These are phyloP conservation scores for Epichloe aotearoae DNA, from an alignment of 2,329 filamentous ascomycete species.

Conservation along the genomic window DNA sequence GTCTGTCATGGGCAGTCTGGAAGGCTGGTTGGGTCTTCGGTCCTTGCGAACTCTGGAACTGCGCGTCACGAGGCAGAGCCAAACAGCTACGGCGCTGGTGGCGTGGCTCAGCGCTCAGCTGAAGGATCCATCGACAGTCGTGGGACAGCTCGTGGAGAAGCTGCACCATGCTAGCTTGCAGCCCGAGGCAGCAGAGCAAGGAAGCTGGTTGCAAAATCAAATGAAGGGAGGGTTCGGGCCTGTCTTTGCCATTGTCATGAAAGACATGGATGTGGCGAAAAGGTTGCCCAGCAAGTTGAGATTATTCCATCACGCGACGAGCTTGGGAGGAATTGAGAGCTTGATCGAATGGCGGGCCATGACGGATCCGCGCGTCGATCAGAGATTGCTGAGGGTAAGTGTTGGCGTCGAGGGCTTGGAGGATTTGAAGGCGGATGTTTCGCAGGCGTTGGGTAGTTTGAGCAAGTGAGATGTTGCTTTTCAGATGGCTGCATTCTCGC, in stretches of 20 bases:
- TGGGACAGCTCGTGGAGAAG: conserved; percentile 42
- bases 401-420: conserved; percentile 78
- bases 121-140: conserved; percentile 20
- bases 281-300: conserved; percentile 62
- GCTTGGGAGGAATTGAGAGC: conserved; percentile 85
- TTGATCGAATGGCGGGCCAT: conserved; percentile 94
- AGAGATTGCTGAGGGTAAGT: conserved; percentile 63
- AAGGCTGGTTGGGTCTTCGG: conserved; percentile 83
- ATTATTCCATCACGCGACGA: conserved; percentile 91
- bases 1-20: conserved; percentile 74
- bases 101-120: conserved; percentile 51
- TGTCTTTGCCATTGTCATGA: conserved; percentile 67
- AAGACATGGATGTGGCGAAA: conserved; percentile 46
- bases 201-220: conserved; percentile 65
- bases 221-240: conserved; percentile 88
- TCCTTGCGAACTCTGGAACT: conserved; percentile 78
- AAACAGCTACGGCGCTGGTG: conserved; percentile 56
- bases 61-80: conserved; percentile 63
- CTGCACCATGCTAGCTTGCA: conserved; percentile 75
- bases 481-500: not conserved
- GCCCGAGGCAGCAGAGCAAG: conserved; percentile 39
- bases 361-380: conserved; percentile 63
- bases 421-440: conserved; percentile 66
- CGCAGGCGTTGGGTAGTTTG: conserved; percentile 50
- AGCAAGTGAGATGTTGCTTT: not conserved